Evolutionary conservation across 495 filamentous ascomycete genomes (phyloP).

Genomic region (Emericellopsis terricola): DNA sequence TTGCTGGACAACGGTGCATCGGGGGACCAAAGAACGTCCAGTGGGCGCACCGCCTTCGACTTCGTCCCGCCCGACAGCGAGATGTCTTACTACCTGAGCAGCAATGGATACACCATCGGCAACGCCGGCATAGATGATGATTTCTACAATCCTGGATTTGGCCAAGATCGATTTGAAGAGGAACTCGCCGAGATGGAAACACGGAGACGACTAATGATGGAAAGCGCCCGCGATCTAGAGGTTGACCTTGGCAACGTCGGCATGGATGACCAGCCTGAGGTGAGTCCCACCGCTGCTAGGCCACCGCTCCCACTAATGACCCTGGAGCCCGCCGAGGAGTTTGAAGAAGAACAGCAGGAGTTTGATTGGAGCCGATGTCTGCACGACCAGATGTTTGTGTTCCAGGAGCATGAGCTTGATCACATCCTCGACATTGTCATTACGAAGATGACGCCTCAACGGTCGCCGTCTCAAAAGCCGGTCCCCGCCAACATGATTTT

Average conservation of each 20-base stretch:
- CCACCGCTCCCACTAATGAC: constrained; percentile 8
- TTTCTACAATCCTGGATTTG: constrained; percentile 87
- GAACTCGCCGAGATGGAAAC: constrained; percentile 95
- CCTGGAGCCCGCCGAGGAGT: constrained; percentile 66
- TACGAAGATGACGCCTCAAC: constrained; percentile 93
- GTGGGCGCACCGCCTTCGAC: constrained; percentile 89
- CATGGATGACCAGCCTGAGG: constrained; percentile 84
- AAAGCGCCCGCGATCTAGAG: constrained; percentile 92
- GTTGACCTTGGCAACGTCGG: constrained; percentile 93
- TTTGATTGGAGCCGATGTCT: constrained; percentile 95
- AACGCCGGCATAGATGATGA: constrained; percentile 78
- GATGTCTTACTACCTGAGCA: constrained; percentile 83
- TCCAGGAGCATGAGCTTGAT: constrained; percentile 83
- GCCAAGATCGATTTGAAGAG: constrained; percentile 87
- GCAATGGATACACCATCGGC: constrained; percentile 83
- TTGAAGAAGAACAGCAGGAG: constrained; percentile 79
- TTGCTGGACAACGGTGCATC: constrained; percentile 87
- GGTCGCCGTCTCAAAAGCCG: constrained; percentile 89
- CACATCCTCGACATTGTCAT: constrained; percentile 89
- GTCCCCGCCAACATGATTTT: constrained; percentile 96
- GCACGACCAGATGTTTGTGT: constrained; percentile 99
- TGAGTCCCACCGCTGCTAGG: constrained; percentile 1
- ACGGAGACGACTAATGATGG: constrained; percentile 98
- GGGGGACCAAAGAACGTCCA: constrained; percentile 84
- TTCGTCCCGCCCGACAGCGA: constrained; percentile 91